phyloP scores from a whole-genome alignment of 257 asterid species.

The Vinca minor region DNA sequence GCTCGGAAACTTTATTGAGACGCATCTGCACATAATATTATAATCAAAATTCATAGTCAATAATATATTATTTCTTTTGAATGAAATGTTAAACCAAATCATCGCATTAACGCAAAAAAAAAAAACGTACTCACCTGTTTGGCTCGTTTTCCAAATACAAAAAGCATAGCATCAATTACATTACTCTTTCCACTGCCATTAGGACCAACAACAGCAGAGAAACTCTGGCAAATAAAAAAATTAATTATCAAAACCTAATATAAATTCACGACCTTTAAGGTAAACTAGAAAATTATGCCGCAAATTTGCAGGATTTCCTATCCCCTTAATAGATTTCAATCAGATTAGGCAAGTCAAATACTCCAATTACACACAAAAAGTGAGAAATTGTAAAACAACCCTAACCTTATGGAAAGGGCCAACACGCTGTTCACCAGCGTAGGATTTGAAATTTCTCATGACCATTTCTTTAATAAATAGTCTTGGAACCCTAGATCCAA shows the following conservation, averaged over 20 bases:
- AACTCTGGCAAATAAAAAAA: slow-evolving; percentile 52
- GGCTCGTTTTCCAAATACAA: slow-evolving; percentile 94
- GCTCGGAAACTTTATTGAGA: slow-evolving; percentile 94
- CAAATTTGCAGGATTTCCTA: too few relatives aligned
- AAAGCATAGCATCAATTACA: slow-evolving; percentile 96
- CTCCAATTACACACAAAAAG: background rate
- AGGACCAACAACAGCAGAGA: slow-evolving; percentile 98
- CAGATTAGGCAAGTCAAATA: too few relatives aligned
- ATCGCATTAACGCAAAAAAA: background rate
- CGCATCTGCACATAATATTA: slow-evolving; percentile 73
- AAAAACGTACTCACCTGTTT: slow-evolving; percentile 60
- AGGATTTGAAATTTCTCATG: slow-evolving; percentile 86
- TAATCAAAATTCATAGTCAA: slow-evolving; percentile 2
- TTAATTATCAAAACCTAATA: too few relatives aligned
- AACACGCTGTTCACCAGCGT: slow-evolving; percentile 99
- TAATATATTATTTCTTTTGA: background rate
- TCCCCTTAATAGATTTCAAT: too few relatives aligned
- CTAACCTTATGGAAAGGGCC: slow-evolving; percentile 99
- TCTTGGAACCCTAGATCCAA: slow-evolving; percentile 55
- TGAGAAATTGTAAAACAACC: slow-evolving; percentile 13
- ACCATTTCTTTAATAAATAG: slow-evolving; percentile 91
- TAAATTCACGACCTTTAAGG: too few relatives aligned
- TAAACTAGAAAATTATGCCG: too few relatives aligned
- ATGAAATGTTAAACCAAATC: background rate
- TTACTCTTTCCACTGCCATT: slow-evolving; percentile 99